Conservation (phyloP, 441 rosid genomes). For the Omphalea diandra region DNA sequence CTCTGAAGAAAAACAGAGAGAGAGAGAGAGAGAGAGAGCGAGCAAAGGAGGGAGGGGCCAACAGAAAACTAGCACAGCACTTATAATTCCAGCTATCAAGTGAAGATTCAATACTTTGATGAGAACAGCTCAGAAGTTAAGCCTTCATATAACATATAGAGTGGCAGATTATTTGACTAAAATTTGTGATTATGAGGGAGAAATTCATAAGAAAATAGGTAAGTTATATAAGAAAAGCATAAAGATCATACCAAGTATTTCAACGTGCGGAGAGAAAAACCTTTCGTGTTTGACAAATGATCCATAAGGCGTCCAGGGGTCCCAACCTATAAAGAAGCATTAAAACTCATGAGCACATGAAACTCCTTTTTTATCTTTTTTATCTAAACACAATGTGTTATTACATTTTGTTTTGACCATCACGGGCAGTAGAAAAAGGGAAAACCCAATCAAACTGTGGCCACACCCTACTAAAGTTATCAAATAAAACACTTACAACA, state of each 20-base stretch:
- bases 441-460: too few relatives aligned
- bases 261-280: slow-evolving; percentile 72
- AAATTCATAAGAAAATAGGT: neutral
- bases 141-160: too few relatives aligned
- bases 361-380: neutral
- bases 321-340: slow-evolving; percentile 54
- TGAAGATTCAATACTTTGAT: too few relatives aligned
- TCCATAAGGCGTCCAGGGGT: slow-evolving; percentile 96
- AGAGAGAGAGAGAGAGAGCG: too few relatives aligned
- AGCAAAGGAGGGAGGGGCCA: too few relatives aligned
- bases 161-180: too few relatives aligned
- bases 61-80: too few relatives aligned
- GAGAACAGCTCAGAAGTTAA: too few relatives aligned
- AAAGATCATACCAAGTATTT: slow-evolving; percentile 70
- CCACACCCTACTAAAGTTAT: neutral
- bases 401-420: neutral
- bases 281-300: slow-evolving; percentile 84
- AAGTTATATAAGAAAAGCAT: neutral
- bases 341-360: neutral
- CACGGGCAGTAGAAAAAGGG: neutral
- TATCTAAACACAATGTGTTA: neutral
- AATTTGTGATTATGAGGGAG: too few relatives aligned
- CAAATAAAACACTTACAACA: slow-evolving; percentile 50
- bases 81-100: too few relatives aligned
- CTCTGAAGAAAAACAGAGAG: too few relatives aligned